Evolutionary conservation across 2,329 filamentous ascomycete species (phyloP).

Genomic region (Cladorrhinum sp.): DNA sequence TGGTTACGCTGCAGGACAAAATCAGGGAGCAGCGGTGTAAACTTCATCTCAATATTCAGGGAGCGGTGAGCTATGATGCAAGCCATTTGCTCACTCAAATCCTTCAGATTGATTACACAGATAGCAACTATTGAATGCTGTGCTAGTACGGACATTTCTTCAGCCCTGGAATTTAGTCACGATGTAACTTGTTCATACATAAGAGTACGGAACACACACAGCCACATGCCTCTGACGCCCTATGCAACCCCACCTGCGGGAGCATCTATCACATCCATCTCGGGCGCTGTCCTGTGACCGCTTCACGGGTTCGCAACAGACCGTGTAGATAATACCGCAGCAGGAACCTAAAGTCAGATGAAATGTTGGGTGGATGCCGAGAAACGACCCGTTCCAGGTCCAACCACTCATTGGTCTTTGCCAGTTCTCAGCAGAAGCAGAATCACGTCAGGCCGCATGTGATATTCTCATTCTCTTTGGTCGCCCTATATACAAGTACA

Average conservation of each 20-base stretch:
- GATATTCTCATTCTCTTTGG: conserved; percentile 3
- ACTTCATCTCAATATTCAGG: background rate
- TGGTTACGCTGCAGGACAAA: too few relatives aligned
- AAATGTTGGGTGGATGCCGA: background rate
- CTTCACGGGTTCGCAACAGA: background rate
- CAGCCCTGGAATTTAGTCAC: background rate
- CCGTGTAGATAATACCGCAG: background rate
- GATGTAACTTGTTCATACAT: background rate
- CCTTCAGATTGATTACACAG: background rate
- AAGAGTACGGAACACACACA: background rate
- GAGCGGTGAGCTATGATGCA: conserved; percentile 3
- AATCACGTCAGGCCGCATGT: conserved; percentile 15
- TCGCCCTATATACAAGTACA: background rate
- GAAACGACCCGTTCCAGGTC: background rate
- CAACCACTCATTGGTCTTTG: too few relatives aligned
- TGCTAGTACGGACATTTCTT: background rate
- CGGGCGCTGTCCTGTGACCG: background rate
- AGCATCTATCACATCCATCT: too few relatives aligned
- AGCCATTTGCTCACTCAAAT: background rate
- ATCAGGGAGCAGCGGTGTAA: background rate
- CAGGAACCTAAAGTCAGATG: background rate
- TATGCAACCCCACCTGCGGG: background rate
- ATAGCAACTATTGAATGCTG: background rate
- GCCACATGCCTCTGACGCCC: background rate
- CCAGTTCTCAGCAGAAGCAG: background rate